These are phyloP conservation scores for Aquilaria sinensis DNA, from an alignment of 345 rosid genomes.

Conservation along the genomic window DNA sequence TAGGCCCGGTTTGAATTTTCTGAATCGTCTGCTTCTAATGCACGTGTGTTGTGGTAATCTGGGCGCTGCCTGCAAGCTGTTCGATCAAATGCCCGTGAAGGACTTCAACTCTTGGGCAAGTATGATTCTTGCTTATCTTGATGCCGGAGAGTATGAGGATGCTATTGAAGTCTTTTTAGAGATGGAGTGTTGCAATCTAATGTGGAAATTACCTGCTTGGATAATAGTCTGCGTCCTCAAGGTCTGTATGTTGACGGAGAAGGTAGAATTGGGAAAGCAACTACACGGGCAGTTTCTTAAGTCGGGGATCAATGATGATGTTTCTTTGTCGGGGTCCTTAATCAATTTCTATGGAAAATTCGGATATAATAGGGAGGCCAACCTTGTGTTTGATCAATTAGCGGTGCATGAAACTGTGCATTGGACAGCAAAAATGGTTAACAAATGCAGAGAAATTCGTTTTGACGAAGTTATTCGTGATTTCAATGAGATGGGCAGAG, in stretches of 20 bases:
- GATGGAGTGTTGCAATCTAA: conserved; percentile 22
- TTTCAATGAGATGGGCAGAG: conserved; percentile 43
- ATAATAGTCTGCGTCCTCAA: conserved; percentile 37
- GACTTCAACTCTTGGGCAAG: conserved; percentile 57
- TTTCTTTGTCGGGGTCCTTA: conserved; percentile 32
- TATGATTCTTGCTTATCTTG: conserved; percentile 37
- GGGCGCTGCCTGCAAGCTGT: conserved; percentile 42
- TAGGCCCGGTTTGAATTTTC: conserved; percentile 25
- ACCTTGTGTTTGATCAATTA: conserved; percentile 32
- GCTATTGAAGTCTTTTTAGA: conserved; percentile 32
- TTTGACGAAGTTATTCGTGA: conserved; percentile 34
- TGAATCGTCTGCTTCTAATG: conserved; percentile 49
- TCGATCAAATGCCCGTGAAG: conserved; percentile 53
- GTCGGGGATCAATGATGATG: conserved; percentile 29
- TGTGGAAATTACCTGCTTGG: conserved; percentile 34
- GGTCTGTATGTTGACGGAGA: conserved; percentile 38
- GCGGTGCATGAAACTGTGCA: conserved; percentile 17
- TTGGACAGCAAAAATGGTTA: conserved; percentile 58
- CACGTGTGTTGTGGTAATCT: conserved; percentile 37
- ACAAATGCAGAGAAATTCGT: conserved; percentile 39
- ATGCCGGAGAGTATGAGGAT: conserved; percentile 32
- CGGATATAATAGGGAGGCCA: conserved; percentile 33
- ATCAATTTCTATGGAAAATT: conserved; percentile 52
- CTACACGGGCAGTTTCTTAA: conserved; percentile 59
- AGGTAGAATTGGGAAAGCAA: conserved; percentile 56